Evolutionary conservation across 169 alveolate genomes (phyloP), one percentile per base, ranked within the genome.

Genomic region (Eimeria falciformis): DNA sequence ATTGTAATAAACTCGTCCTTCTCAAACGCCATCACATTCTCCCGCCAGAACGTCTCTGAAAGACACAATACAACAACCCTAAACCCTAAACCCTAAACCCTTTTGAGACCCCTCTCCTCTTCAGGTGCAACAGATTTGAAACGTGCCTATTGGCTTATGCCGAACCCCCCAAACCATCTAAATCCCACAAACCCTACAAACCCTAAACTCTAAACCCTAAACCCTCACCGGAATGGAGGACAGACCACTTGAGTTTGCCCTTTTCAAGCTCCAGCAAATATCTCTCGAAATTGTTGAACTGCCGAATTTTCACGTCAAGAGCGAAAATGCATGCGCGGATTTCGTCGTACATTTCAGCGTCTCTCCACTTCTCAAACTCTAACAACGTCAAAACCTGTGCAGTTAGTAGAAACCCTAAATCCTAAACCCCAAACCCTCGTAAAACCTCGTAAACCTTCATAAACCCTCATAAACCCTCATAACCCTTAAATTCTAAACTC

Each of bases 11-110:
- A 95, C 62, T 95, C 96, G 66, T 93, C 96, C 27, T 90, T 79
- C 75, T 94, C 97, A 29, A 78, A 93, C 0, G 29, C 71, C 91
- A 92, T 82, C 50, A 94, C 95, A 55, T 95, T 95, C 89, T 95
- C 97, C 77, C 91, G 91, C 96, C 96, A 95, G 75, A 94, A 94
- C 79, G 85, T 87, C 29, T 93, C 95, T 84, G 89, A 69, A 71
- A 7, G 9, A 7, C 43, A 11, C 11, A 43, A 71, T 4, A 18
- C 83, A 53, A 37, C 9, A 71, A 43, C 83, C 73, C 73, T 14
- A 62, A 66, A 23, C 40, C 78, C 25, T 29, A 66, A 25, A 7
- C 78, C 78, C 47, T 25, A 7, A 66, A 66, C 78, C 78, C 78
- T 50, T n/a, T n/a, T n/a, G n/a, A n/a, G n/a, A n/a, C n/a, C n/a